phyloP scores from a whole-genome alignment of 78 protist genomes.

The Pelomyxa schiedti region DNA sequence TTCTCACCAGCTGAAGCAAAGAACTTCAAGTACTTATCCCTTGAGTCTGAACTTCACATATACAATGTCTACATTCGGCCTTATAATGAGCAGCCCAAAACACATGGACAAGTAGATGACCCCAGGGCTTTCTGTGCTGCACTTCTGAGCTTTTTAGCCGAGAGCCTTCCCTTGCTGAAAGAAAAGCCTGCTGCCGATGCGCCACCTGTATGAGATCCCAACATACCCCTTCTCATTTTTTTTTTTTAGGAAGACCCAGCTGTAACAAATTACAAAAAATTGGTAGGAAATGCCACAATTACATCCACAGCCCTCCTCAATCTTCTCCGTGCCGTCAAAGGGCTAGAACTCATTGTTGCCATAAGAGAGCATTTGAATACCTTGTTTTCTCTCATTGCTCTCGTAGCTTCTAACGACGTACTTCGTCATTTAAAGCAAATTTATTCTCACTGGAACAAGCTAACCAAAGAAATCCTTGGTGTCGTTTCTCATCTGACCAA shows the following conservation, averaged over 20 bases:
- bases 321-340: slow-evolving; percentile 17
- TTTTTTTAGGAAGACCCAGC: too few relatives aligned
- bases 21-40: slow-evolving; percentile 22
- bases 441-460: too few relatives aligned
- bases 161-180: slow-evolving; percentile 8
- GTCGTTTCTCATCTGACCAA: slow-evolving; percentile 5
- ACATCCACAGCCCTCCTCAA: slow-evolving; percentile 17
- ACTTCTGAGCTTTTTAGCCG: too few relatives aligned
- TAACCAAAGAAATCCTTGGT: not conserved
- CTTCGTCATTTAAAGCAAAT: not conserved
- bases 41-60: slow-evolving; percentile 28
- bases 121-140: slow-evolving; percentile 19
- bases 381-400: slow-evolving; percentile 9
- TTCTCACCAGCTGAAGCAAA: too few relatives aligned
- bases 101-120: slow-evolving; percentile 16
- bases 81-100: slow-evolving; percentile 38
- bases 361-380: not conserved
- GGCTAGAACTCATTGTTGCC: slow-evolving; percentile 2
- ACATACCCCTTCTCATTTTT: slow-evolving; percentile 6
- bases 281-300: too few relatives aligned
- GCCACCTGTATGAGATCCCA: slow-evolving; percentile 9
- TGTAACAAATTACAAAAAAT: too few relatives aligned
- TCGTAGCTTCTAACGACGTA: not conserved
- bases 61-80: slow-evolving; percentile 47
- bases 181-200: slow-evolving; percentile 10